Evolutionary conservation across 345 rosid species (phyloP).

Genomic region (Psidium guajava): DNA sequence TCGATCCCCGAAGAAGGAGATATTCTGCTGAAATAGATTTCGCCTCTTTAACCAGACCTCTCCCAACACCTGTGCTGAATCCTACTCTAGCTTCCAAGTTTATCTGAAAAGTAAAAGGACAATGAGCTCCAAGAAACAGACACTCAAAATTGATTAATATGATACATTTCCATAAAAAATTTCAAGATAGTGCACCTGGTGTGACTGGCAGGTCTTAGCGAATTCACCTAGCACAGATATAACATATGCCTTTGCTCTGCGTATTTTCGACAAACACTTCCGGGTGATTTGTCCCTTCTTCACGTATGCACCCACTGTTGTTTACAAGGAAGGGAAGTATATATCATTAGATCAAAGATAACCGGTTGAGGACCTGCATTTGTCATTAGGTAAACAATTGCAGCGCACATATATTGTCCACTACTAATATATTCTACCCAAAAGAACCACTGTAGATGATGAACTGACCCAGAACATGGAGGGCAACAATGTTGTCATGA

Average conservation of each 20-base stretch:
- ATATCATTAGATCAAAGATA: background rate
- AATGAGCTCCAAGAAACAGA: background rate
- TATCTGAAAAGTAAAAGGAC: slow-evolving; percentile 24
- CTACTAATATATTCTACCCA: background rate
- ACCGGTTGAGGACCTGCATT: background rate
- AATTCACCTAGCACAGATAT: slow-evolving; percentile 82
- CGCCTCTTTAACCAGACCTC: slow-evolving; percentile 61
- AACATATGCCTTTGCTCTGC: slow-evolving; percentile 69
- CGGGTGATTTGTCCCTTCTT: slow-evolving; percentile 30
- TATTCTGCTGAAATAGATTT: slow-evolving; percentile 62
- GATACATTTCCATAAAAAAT: background rate
- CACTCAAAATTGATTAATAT: background rate
- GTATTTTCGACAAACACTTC: slow-evolving; percentile 34
- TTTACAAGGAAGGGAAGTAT: background rate
- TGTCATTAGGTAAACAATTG: background rate
- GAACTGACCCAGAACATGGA: slow-evolving; percentile 59
- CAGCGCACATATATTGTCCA: background rate
- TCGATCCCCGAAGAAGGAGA: slow-evolving; percentile 57
- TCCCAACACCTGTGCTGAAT: slow-evolving; percentile 44
- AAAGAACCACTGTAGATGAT: background rate
- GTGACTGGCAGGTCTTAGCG: slow-evolving; percentile 41
- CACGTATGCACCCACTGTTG: slow-evolving; percentile 34
- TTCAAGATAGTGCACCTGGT: slow-evolving; percentile 27
- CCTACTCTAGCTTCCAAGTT: slow-evolving; percentile 84
- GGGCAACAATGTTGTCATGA: slow-evolving; percentile 57